Conservation (phyloP, 805 yeast species). For the Peterozyma toletana region DNA sequence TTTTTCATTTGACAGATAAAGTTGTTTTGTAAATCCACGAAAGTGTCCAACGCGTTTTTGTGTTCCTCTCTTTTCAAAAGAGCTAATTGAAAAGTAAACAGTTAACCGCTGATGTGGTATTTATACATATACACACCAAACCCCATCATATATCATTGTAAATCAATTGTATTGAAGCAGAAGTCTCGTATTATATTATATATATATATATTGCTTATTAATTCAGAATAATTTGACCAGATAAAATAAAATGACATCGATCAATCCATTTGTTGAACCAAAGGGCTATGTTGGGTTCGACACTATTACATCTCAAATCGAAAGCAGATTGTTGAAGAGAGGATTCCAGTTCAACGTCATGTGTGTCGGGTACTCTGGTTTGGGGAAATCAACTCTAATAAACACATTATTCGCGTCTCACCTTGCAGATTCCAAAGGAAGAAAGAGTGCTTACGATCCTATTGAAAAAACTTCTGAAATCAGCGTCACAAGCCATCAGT, state of each 20-base stretch:
- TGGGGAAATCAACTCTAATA: conserved; percentile 88
- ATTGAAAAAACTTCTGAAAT: conserved; percentile 84
- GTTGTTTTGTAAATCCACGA: too few species aligned
- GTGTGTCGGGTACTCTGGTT: conserved; percentile 91
- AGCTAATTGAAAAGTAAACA: too few species aligned
- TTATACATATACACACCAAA: too few species aligned
- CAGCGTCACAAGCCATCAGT: conserved; percentile 56
- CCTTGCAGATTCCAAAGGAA: conserved; percentile 67
- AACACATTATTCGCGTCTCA: conserved; percentile 87
- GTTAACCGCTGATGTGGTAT: too few species aligned
- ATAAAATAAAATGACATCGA: too few species aligned
- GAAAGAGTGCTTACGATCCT: conserved; percentile 61
- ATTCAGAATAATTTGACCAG: too few species aligned
- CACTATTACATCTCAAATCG: conserved; percentile 92
- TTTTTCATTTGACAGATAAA: too few species aligned
- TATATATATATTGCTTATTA: too few species aligned
- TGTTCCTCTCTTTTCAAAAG: too few species aligned
- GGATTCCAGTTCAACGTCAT: conserved; percentile 93
- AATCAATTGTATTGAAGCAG: neutral
- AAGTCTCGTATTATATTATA: neutral
- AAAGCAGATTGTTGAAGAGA: conserved; percentile 80
- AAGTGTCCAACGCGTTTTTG: too few species aligned
- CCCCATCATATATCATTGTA: conserved; percentile 10
- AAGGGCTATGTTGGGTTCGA: conserved; percentile 90
- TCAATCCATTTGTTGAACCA: conserved; percentile 29